Percentiles rank a stretch among this genome's conserved stretches.
Evolutionary conservation across 2,329 filamentous ascomycete genomes (phyloP).

Genomic region (Penicillium sp.): DNA sequence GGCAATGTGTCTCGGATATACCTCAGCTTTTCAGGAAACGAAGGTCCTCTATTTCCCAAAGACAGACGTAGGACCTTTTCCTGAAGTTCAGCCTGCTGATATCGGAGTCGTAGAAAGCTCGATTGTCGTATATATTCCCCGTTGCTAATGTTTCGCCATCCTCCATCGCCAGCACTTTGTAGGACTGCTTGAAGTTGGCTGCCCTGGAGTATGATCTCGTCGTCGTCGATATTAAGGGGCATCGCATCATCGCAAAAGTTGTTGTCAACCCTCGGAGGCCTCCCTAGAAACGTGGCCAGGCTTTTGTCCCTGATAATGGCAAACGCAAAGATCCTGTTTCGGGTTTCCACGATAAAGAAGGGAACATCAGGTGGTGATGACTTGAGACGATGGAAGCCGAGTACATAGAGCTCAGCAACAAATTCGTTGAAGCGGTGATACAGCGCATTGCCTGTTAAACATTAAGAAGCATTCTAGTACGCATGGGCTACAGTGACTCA

Average conservation of each 20-base stretch:
- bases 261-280: conserved; percentile 35
- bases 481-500: neutral
- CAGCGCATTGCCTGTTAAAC: neutral
- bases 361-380: neutral
- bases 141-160: neutral
- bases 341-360: neutral
- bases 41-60: neutral
- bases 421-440: conserved; percentile 2
- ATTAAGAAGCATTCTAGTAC: neutral
- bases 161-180: neutral
- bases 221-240: conserved; percentile 36
- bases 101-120: neutral
- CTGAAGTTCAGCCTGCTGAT: neutral
- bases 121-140: neutral
- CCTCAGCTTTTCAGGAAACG: neutral
- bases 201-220: conserved; percentile 15
- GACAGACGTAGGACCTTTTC: neutral
- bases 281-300: conserved; percentile 35
- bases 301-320: conserved; percentile 32
- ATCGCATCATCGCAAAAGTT: conserved; percentile 33
- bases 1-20: neutral
- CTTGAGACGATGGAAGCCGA: neutral
- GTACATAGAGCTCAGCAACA: neutral
- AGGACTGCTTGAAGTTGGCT: neutral
- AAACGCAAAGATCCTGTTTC: neutral